These are phyloP conservation scores for Tetramitus jugosus DNA, from an alignment of 208 protist genomes.

Conservation along the genomic window DNA sequence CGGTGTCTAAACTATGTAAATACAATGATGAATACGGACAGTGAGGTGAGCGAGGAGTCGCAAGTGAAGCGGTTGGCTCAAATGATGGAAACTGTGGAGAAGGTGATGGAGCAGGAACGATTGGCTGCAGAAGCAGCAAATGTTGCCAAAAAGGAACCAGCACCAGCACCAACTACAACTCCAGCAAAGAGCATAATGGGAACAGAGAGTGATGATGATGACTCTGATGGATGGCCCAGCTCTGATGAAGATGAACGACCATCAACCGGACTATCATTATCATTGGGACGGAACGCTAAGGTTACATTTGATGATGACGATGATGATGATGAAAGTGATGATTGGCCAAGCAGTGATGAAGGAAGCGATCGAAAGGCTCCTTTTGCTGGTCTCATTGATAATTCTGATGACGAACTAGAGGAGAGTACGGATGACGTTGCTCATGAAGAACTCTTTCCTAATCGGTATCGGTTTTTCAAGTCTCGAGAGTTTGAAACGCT, in stretches of 20 bases:
- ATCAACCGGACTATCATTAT: background rate
- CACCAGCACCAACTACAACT: background rate
- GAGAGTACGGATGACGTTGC: background rate
- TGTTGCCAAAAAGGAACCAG: background rate
- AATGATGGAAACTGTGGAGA: too few relatives aligned
- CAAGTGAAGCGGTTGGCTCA: too few relatives aligned
- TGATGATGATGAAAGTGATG: background rate
- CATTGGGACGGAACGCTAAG: background rate
- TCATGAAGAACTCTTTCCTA: slow-evolving; percentile 5
- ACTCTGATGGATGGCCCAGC: background rate
- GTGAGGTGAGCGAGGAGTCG: too few relatives aligned
- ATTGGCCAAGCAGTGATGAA: background rate
- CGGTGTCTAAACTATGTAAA: background rate
- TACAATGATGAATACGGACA: background rate
- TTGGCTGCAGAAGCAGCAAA: background rate
- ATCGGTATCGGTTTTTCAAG: background rate
- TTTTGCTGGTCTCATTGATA: background rate
- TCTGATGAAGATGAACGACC: background rate
- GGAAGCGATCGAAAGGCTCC: background rate
- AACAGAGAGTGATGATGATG: background rate
- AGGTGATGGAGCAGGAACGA: background rate
- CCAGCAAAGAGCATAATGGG: background rate
- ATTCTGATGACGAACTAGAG: background rate
- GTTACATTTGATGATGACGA: too few relatives aligned
- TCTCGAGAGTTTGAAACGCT: background rate